Percentiles rank a stretch among this genome's conserved stretches.
phyloP scores from a whole-genome alignment of 371 early-diverging fungal species.

The Lichtheimia hyalospora region DNA sequence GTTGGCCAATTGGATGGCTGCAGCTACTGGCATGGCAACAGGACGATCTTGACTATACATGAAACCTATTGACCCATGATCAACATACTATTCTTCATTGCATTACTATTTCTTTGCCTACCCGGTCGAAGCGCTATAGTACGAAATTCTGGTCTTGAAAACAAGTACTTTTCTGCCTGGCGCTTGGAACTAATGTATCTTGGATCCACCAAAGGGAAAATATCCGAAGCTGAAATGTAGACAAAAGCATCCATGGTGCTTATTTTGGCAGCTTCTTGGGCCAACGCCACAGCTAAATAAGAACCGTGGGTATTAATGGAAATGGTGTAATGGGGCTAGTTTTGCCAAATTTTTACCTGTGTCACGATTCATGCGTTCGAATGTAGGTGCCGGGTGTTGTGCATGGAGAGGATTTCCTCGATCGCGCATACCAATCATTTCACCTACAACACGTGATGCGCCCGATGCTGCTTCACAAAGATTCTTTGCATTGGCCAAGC shows the following conservation, averaged over 20 bases:
- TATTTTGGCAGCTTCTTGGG: slow-evolving; percentile 47
- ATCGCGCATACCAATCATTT: slow-evolving; percentile 34
- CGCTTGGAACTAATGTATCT: slow-evolving; percentile 78
- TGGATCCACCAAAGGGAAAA: slow-evolving; percentile 67
- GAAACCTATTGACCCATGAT: slow-evolving; percentile 37
- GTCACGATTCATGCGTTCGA: slow-evolving; percentile 73
- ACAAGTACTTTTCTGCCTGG: slow-evolving; percentile 63
- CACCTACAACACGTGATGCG: slow-evolving; percentile 18
- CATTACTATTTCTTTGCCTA: slow-evolving; percentile 6
- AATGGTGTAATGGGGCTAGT: neutral
- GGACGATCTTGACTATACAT: slow-evolving; percentile 65
- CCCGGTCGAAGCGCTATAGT: slow-evolving; percentile 72
- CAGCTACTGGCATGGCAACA: slow-evolving; percentile 60
- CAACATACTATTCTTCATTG: neutral
- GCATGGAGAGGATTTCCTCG: slow-evolving; percentile 48
- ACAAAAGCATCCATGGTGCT: slow-evolving; percentile 60
- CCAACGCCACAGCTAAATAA: slow-evolving; percentile 50
- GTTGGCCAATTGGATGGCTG: slow-evolving; percentile 50
- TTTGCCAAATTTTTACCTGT: slow-evolving; percentile 50
- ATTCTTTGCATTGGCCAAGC: slow-evolving; percentile 48
- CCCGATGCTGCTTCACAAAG: slow-evolving; percentile 38
- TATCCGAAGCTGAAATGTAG: slow-evolving; percentile 71
- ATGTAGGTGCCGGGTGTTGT: slow-evolving; percentile 32
- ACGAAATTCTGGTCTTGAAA: slow-evolving; percentile 53
- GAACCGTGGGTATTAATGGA: neutral